These are phyloP conservation scores for Yamadazyma friedrichii DNA, from an alignment of 1,139 yeast species.

Conservation along the genomic window DNA sequence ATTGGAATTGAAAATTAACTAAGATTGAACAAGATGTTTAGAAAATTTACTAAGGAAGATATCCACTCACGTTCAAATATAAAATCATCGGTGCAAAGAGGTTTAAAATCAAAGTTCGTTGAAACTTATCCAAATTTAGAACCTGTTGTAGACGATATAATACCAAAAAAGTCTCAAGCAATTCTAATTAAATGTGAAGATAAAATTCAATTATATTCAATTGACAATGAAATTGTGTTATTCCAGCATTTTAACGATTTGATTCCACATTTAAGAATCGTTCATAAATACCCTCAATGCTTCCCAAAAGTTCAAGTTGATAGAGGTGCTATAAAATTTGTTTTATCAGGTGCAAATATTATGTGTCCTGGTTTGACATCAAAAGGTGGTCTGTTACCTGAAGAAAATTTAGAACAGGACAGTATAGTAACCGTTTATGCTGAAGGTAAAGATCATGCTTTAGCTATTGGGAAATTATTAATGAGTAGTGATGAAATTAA, in stretches of 20 bases:
- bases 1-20: not conserved
- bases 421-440: conserved; percentile 81
- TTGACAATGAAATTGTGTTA: conserved; percentile 72
- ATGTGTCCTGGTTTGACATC: conserved; percentile 98
- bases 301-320: conserved; percentile 91
- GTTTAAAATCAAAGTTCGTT: conserved; percentile 70
- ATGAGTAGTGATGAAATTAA: conserved; percentile 93
- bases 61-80: conserved; percentile 87
- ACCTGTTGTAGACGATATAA: conserved; percentile 70
- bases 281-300: conserved; percentile 78
- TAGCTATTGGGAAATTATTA: conserved; percentile 82
- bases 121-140: conserved; percentile 72
- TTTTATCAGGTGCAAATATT: conserved; percentile 89
- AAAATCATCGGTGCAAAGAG: conserved; percentile 89
- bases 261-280: conserved; percentile 72
- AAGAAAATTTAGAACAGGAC: conserved; percentile 59
- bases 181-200: conserved; percentile 86
- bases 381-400: conserved; percentile 84
- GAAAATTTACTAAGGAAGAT: conserved; percentile 81
- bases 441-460: conserved; percentile 87
- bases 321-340: conserved; percentile 95
- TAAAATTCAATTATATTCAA: conserved; percentile 73
- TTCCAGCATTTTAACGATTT: conserved; percentile 85
- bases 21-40: conserved; percentile 37
- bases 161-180: conserved; percentile 91